phyloP scores from a whole-genome alignment of 768 basidiomycete species.

The Amanita inopinata region DNA sequence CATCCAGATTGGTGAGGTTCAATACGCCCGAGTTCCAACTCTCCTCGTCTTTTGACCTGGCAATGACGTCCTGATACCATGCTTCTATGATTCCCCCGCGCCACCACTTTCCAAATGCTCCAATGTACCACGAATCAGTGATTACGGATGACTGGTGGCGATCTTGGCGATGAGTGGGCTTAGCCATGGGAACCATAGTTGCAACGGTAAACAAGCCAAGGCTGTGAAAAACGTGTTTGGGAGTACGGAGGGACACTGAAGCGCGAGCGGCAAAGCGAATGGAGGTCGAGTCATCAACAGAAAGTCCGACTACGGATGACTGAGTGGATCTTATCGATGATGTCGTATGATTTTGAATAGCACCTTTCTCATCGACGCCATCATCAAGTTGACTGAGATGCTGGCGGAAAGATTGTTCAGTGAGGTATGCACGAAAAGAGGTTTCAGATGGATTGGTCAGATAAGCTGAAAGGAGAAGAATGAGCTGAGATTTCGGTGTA shows the following conservation, averaged over 20 bases:
- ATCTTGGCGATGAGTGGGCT: conserved; percentile 27
- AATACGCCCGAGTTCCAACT: conserved; percentile 73
- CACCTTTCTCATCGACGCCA: conserved; percentile 43
- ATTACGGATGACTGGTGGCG: conserved; percentile 38
- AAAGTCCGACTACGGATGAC: conserved; percentile 19
- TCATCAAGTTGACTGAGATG: conserved; percentile 75
- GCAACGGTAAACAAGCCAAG: conserved; percentile 87
- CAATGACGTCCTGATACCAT: conserved; percentile 67
- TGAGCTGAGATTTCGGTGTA: conserved; percentile 6
- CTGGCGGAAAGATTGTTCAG: conserved; percentile 94
- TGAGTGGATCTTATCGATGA: conserved; percentile 19
- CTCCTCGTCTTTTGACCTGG: conserved; percentile 57
- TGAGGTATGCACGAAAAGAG: conserved; percentile 90
- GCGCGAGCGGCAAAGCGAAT: conserved; percentile 92
- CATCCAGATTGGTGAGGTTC: conserved; percentile 64
- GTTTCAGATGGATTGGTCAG: conserved; percentile 91
- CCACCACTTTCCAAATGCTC: conserved; percentile 91
- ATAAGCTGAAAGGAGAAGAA: conserved; percentile 51
- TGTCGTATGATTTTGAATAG: conserved; percentile 19
- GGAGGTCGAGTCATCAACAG: conserved; percentile 32
- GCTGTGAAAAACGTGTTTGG: conserved; percentile 77
- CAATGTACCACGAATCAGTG: conserved; percentile 82
- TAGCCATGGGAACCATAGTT: conserved; percentile 51
- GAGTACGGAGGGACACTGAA: conserved; percentile 86
- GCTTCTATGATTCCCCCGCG: conserved; percentile 70